A percentile compares a stretch with the other conserved stretches of the same genome.
phyloP scores from a whole-genome alignment of 2,329 filamentous ascomycete genomes.

The Monascus ruber region DNA sequence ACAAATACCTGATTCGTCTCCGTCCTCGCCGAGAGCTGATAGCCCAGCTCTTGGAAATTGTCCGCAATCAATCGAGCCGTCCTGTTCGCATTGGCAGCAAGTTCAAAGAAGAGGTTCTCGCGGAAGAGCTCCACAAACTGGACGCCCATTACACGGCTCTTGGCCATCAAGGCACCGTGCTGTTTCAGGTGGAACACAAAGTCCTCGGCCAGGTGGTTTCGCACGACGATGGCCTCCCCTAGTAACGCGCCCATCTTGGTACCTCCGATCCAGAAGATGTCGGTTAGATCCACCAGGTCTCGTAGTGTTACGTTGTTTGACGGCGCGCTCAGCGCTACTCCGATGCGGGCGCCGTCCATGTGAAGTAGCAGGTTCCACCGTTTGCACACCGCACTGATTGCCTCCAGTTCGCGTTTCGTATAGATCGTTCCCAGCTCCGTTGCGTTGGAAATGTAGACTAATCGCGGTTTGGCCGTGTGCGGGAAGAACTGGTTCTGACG shows the following conservation, averaged over 20 bases:
- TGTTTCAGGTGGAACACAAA: slow-evolving; percentile 44
- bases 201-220: slow-evolving; percentile 33
- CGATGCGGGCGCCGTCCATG: slow-evolving; percentile 40
- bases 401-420: slow-evolving; percentile 31
- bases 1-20: slow-evolving; percentile 45
- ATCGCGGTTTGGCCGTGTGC: slow-evolving; percentile 40
- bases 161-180: slow-evolving; percentile 40
- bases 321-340: slow-evolving; percentile 32
- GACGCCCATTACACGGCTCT: slow-evolving; percentile 38
- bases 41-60: slow-evolving; percentile 34
- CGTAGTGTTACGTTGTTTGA: slow-evolving; percentile 34
- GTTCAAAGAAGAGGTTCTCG: slow-evolving; percentile 35
- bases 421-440: slow-evolving; percentile 42
- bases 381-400: slow-evolving; percentile 35
- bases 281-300: slow-evolving; percentile 38
- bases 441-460: slow-evolving; percentile 44
- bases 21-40: slow-evolving; percentile 32
- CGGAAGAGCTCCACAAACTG: slow-evolving; percentile 42
- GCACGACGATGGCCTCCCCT: slow-evolving; percentile 42
- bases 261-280: slow-evolving; percentile 46
- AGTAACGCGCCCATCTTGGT: slow-evolving; percentile 43
- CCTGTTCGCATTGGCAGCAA: slow-evolving; percentile 35
- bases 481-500: slow-evolving; percentile 42
- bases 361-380: slow-evolving; percentile 33
- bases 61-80: slow-evolving; percentile 35